Evolutionary conservation across 2,329 filamentous ascomycete species (phyloP), one percentile per base, ranked within the genome.

Genomic region (Aspergillus sp.): DNA sequence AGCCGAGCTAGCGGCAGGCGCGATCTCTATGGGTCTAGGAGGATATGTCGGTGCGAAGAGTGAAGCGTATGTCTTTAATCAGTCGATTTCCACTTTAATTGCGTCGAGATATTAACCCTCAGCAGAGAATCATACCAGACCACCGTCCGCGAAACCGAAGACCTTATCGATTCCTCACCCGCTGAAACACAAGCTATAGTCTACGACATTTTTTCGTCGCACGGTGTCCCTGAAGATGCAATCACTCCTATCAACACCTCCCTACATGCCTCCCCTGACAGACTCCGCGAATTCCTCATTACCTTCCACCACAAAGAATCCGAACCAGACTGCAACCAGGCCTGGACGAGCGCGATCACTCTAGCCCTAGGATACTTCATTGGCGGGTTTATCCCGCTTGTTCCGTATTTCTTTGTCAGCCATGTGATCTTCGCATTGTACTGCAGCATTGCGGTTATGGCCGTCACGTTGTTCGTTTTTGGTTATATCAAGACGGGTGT

Each of bases 11-110:
- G 87, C 89, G 66, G 87, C 87, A 0, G 89, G 89, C 30, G 86
- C 87, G 62, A 90, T 92, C 64, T 88, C 84, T 56, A 92, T 92
- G 89, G 89, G 89, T 0, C 79, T 92, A 5, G 88, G 89, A n/a
- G 89, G 86, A 9, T 91, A 89, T 69, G 81, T 92, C 1, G 88
- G 79, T 13, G 77, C 80, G 2, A 80, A 79, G 63, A 78, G 78
- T 61, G 80, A 83, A 75, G 74, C 76, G 73, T 81, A 75, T 68
- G 79, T 68, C 8, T 30, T 30, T 30, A 30, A 4, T 11, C 8
- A 33, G 19, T 19, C 37, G 15, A 37, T 30, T 4, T 1, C 41
- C 19, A 42, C 19, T 1, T 8, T 11, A 12, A 3, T 15, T 41
- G 41, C 45, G 19, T 15, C 19, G 41, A 47, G 19, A 34, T 15